Percentiles rank a stretch among this genome's conserved stretches.
phyloP scores from a whole-genome alignment of 2,329 filamentous ascomycete genomes.

The Blastomyces silverae region DNA sequence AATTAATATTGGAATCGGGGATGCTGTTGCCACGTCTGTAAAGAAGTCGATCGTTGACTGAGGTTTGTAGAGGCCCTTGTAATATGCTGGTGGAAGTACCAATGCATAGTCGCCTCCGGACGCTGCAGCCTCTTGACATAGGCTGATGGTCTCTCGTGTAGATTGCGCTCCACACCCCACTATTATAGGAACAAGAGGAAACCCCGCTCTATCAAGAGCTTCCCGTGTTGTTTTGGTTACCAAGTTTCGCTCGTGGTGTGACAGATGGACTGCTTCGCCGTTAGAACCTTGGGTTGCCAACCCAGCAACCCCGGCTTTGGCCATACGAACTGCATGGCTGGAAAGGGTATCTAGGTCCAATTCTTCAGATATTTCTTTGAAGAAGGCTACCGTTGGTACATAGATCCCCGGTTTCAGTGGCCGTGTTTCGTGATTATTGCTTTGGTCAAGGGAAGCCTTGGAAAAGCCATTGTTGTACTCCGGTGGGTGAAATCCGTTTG shows the following conservation, averaged over 20 bases:
- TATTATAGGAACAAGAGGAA: conserved; percentile 68
- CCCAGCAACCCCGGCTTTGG: conserved; percentile 68
- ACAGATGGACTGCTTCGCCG: conserved; percentile 80
- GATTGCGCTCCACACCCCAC: conserved; percentile 75
- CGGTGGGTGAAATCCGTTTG: conserved; percentile 10
- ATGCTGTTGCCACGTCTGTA: conserved; percentile 65
- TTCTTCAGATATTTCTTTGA: conserved; percentile 74
- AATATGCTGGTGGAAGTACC: conserved; percentile 76
- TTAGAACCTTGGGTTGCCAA: conserved; percentile 86
- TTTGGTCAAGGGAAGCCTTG: conserved; percentile 15
- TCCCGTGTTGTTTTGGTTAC: conserved; percentile 73
- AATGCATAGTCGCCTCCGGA: conserved; percentile 75
- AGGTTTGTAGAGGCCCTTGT: conserved; percentile 68
- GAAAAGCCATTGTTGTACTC: conserved; percentile 17
- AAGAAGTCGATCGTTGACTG: conserved; percentile 67
- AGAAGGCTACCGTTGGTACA: conserved; percentile 66
- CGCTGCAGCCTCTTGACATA: conserved; percentile 58
- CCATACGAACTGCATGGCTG: conserved; percentile 71
- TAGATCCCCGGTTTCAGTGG: conserved; percentile 20
- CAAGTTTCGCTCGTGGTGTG: conserved; percentile 65
- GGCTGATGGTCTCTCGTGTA: conserved; percentile 70
- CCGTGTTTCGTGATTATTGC: not conserved
- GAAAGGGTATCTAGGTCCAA: conserved; percentile 74
- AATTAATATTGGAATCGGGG: conserved; percentile 69
- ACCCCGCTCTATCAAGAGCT: conserved; percentile 74